Evolutionary conservation across 805 yeast species (phyloP), one percentile per base, ranked within the genome.

Genomic region (Blastobotrys mokoenaii): DNA sequence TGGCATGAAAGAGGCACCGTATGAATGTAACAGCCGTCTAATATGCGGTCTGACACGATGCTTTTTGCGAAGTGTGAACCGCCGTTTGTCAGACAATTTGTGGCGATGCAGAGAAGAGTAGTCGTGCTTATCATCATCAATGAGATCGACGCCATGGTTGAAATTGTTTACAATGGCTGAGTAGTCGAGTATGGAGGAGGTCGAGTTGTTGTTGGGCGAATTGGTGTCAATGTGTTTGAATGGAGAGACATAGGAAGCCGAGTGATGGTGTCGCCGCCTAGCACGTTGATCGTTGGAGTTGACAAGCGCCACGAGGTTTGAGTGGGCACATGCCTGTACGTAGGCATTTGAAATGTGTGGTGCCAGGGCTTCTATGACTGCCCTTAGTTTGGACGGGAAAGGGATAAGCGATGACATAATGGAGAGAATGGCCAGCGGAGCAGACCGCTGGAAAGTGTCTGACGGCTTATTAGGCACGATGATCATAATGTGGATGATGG

Each of bases 341-440:
- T 44, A 59, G 14, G 61, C 49, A 6, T 57, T 47, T 3, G 65
- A 62, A 25, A 61, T 46, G 46, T 61, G 65, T 3, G 65, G 65
- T 9, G 58, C 55, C 9, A 61, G 51, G 14, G 52, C 38, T 15
- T 38, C 39, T n/a, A 61, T 40, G 9, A 51, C 38, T 20, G 47
- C 46, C 22, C 54, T 47, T 33, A 61, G 47, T 20, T 53, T 46
- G 20, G 41, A 40, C 2, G 65, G 63, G 46, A 58, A 61, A 7
- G 65, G 65, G 14, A 61, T 56, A 7, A 60, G 46, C 14, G 58
- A 54, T 2, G 65, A 58, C 49, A 59, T 43, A 18, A 61, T 41
- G 16, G 64, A 60, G 1, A 61, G 41, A 14, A 61, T 56, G 3
- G 61, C 65, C 18, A 61, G 49, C 6, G 65, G 65, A n/a, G 58